A percentile compares a stretch with the other conserved stretches of the same genome.
Conservation (phyloP, 1,284 basidiomycete species). For the Neolentinus lepideus region DNA sequence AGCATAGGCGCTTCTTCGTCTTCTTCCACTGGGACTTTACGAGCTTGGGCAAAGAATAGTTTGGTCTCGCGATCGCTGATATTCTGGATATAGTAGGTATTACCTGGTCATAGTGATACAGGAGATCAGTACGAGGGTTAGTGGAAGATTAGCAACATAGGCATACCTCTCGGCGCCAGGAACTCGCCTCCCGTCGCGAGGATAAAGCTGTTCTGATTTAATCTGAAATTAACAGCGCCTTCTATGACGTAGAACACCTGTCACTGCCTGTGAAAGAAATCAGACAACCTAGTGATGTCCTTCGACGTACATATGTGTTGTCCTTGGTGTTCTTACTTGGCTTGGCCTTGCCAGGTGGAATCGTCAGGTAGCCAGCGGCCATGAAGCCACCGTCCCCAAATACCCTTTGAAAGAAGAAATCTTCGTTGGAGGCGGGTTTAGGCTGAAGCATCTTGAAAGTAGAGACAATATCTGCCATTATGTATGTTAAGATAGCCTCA, state of each 20-base stretch:
- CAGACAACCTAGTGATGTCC: slow-evolving; percentile 3
- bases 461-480: slow-evolving; percentile 60
- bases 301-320: slow-evolving; percentile 85
- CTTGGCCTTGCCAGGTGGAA: slow-evolving; percentile 76
- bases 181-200: slow-evolving; percentile 84
- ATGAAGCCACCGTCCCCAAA: slow-evolving; percentile 88
- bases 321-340: slow-evolving; percentile 88
- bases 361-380: slow-evolving; percentile 81
- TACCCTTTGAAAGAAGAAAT: slow-evolving; percentile 90
- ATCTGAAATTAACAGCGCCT: slow-evolving; percentile 81
- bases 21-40: slow-evolving; percentile 51
- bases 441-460: slow-evolving; percentile 60
- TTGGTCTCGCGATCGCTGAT: slow-evolving; percentile 73
- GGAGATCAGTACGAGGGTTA: background rate
- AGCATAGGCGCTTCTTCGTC: slow-evolving; percentile 18
- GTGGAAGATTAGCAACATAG: background rate
- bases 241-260: slow-evolving; percentile 86
- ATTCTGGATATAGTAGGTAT: slow-evolving; percentile 88
- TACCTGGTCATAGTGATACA: slow-evolving; percentile 45
- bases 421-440: slow-evolving; percentile 46
- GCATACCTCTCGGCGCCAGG: slow-evolving; percentile 81
- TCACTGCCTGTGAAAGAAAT: background rate
- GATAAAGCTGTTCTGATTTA: slow-evolving; percentile 75
- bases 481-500: background rate
- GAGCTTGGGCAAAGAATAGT: slow-evolving; percentile 91